phyloP scores from a whole-genome alignment of 1,284 basidiomycete genomes.

The Mycena citricolor region DNA sequence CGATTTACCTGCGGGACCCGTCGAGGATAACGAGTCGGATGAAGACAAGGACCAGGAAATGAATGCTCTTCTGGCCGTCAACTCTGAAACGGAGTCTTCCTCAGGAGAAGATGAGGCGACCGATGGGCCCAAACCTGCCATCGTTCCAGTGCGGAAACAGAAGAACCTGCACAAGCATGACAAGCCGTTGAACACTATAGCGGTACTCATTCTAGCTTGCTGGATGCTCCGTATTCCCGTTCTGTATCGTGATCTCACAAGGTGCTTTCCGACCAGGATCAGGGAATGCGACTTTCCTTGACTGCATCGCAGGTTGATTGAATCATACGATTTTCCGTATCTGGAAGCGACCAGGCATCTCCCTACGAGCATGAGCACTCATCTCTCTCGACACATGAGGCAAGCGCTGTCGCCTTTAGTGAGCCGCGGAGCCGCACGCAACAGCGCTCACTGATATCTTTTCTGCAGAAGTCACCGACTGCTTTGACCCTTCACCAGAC shows the following conservation, averaged over 20 bases:
- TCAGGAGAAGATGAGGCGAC: conserved; percentile 40
- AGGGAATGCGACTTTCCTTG: conserved; percentile 6
- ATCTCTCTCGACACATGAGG: conserved; percentile 68
- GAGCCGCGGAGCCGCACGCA: conserved; percentile 27
- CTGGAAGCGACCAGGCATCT: conserved; percentile 71
- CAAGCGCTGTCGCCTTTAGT: conserved; percentile 71
- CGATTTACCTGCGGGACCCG: too few species aligned
- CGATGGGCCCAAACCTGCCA: conserved; percentile 24
- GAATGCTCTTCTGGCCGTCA: conserved; percentile 51
- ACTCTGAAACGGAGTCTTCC: conserved; percentile 49
- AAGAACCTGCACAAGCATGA: conserved; percentile 40
- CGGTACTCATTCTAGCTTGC: conserved; percentile 68
- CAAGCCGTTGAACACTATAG: conserved; percentile 58
- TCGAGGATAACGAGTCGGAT: conserved; percentile 1
- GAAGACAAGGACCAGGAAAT: conserved; percentile 43
- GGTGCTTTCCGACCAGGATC: conserved; percentile 42
- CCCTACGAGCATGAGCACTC: conserved; percentile 61
- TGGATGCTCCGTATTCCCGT: conserved; percentile 80
- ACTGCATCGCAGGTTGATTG: conserved; percentile 56
- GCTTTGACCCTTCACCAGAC: conserved; percentile 58
- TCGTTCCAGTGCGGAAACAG: conserved; percentile 12
- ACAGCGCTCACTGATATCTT: conserved; percentile 10
- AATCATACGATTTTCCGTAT: conserved; percentile 78
- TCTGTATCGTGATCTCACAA: conserved; percentile 70
- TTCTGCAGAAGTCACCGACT: conserved; percentile 59